Conservation (phyloP, 768 basidiomycete genomes). For the Suillus subluteus region DNA sequence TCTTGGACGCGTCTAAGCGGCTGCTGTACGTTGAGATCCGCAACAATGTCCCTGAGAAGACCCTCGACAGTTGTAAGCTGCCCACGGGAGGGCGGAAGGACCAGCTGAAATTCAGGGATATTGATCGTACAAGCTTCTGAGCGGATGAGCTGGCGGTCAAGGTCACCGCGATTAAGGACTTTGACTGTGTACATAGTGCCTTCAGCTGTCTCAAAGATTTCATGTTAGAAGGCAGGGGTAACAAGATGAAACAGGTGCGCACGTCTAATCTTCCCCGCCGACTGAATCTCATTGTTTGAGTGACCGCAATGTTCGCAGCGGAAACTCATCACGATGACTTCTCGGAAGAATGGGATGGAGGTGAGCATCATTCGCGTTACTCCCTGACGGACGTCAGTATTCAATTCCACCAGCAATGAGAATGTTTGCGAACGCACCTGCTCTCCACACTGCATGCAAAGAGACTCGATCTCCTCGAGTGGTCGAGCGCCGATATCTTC, state of each 20-base stretch:
- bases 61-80: conserved; percentile 98
- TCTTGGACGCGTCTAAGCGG: conserved; percentile 82
- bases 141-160: conserved; percentile 93
- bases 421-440: conserved; percentile 57
- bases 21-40: conserved; percentile 82
- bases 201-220: conserved; percentile 56
- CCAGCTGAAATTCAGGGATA: conserved; percentile 89
- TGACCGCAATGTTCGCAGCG: conserved; percentile 91
- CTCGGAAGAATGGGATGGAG: conserved; percentile 91
- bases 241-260: conserved; percentile 30
- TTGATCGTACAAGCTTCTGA: conserved; percentile 78
- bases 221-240: neutral
- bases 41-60: conserved; percentile 77
- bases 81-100: conserved; percentile 88
- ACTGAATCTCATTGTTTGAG: conserved; percentile 92
- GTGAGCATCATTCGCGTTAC: conserved; percentile 87
- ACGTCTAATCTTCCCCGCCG: conserved; percentile 87
- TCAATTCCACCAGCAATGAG: neutral
- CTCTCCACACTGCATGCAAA: conserved; percentile 93
- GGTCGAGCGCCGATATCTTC: conserved; percentile 49
- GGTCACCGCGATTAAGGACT: conserved; percentile 72
- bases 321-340: conserved; percentile 97
- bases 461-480: conserved; percentile 83
- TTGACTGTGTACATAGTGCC: conserved; percentile 82
- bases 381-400: conserved; percentile 57